Evolutionary conservation across 1,139 yeast species (phyloP), one percentile per base, ranked within the genome.

Genomic region (Pichia sp.): DNA sequence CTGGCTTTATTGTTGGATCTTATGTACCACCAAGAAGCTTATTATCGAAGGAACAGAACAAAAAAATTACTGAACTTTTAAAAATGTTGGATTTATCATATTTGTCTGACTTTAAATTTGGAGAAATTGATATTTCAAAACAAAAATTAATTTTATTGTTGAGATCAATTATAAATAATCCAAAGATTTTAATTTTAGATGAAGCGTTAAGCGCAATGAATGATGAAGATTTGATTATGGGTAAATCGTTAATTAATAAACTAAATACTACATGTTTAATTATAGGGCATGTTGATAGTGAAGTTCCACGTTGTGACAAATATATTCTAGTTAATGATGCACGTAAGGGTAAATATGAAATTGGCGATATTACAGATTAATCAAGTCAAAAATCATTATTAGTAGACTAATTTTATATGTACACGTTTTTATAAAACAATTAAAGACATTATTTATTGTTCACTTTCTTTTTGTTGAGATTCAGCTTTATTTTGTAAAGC

Each of bases 161-260:
- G 41, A 73, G 98, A 53, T 86, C 96, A 1, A 64, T 90, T 18
- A 75, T 87, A 49, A 88, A 87, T 66, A 73, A 79, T 56, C 99
- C 99, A 0, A 78, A 79, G 47, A 70, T 93, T 3, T 71, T 93
- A 47, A 85, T 93, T 51, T 72, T 93, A 3, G 99, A 93, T 66
- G 99, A 93, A 70, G 96, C 98, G 0, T 83, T 93, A 57, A 87
- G 96, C 18, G 95, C 93, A 33, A 88, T 91, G 95, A 89, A 86
- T 48, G 84, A 81, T 53, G 77, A 71, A 33, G 74, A 83, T 42
- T 77, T 90, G 67, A 72, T 73, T 28, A 73, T 73, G 55, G 90
- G 96, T 58, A 90, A 87, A 62, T 71, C 73, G 18, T 64, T 84
- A n/a, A 72, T 90, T 18, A 76, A 80, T 44, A 67, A 74, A 27